Evolutionary conservation across 306 rosid species (phyloP).

Genomic region (Pyrus betulifolia): DNA sequence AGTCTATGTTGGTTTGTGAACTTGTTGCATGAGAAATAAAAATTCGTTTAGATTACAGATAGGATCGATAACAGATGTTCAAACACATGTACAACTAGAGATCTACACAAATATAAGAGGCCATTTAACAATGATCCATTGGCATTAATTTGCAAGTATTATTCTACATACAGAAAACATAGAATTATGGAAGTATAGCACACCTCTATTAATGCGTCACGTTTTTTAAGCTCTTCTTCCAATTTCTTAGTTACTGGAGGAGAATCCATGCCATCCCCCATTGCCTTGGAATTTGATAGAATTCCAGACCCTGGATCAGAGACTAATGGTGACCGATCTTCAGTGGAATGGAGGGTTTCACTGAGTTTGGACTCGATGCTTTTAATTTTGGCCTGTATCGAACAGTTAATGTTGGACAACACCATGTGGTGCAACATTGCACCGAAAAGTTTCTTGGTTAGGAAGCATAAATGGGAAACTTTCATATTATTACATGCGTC

Average conservation of each 20-base stretch:
- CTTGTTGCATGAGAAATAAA: background rate
- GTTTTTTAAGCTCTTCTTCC: conserved; percentile 95
- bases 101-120: background rate
- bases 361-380: conserved; percentile 61
- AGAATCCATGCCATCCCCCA: conserved; percentile 55
- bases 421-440: conserved; percentile 1
- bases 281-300: conserved; percentile 37
- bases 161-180: background rate
- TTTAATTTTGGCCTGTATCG: conserved; percentile 55
- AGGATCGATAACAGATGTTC: background rate
- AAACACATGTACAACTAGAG: background rate
- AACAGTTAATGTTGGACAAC: conserved; percentile 16
- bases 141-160: background rate
- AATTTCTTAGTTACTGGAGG: conserved; percentile 69
- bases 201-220: conserved; percentile 95
- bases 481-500: background rate
- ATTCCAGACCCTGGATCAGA: conserved; percentile 39
- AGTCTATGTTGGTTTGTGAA: background rate
- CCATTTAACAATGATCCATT: background rate
- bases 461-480: background rate
- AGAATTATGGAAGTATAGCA: conserved; percentile 11
- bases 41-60: background rate
- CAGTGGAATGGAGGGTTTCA: conserved; percentile 41
- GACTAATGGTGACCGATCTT: conserved; percentile 32
- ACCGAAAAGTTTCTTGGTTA: background rate